Base-by-base conservation (phyloP, 148 eudicot genomes). In the Chenopodium suecicum region DNA sequence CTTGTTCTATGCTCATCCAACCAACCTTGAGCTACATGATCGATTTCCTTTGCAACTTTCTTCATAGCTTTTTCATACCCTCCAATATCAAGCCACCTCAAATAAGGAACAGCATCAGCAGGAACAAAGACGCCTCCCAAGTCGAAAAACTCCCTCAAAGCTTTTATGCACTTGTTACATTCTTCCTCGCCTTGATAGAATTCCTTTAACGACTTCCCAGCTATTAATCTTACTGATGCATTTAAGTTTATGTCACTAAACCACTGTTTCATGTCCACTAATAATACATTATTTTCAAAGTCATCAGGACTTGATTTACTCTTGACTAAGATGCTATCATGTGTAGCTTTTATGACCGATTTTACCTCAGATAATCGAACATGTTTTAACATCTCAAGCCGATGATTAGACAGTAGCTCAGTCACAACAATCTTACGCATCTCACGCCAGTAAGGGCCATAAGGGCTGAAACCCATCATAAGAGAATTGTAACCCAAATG, bases 401-500 rank as follows among this genome's bases (percentile, higher is more conserved):
- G 76, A 6, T 64, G 76, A 48, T 50, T 80, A 0, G 90, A 87
- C 29, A 91, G 83, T 20, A 91, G 86, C 70, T 88, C 83, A 0
- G 80, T 41, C 48, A 73, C 19, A 6, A 66, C 75, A 1, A 89
- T 69, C 82, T 86, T 88, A 13, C 89, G 82, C 22, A 88, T 66
- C 29, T 88, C 80, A 0, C 89, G 84, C 92, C 92, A 91, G 54
- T 88, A 84, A 0, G 84, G 79, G 5, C 91, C 86, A 27, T 85
- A 82, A 2, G 85, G 84, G 50, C 68, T 52, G 17, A 90, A 85
- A 0, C 81, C 89, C 6, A 90, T 69, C 76, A 77, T 72, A 20
- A 89, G 88, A 14, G 79, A 74, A 78, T 90, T 74, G 71, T 90
- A 89, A 32, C 72, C 73, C 65, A 88, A 47, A 9, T 81, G 78